Evolutionary conservation across 345 rosid genomes (phyloP).

Genomic region (Citrus maxima): DNA sequence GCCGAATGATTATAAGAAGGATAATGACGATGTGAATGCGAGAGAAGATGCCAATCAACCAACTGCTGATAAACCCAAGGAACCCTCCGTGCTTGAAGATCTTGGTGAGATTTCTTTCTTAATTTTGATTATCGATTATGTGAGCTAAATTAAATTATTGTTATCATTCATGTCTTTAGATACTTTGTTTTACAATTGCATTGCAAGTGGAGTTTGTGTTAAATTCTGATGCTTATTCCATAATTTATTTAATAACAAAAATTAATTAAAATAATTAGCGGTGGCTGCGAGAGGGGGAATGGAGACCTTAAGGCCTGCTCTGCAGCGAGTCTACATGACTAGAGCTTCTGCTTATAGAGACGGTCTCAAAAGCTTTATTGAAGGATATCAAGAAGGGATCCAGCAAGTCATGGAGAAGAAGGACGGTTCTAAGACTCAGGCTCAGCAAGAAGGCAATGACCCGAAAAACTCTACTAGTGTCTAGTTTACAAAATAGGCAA

Average conservation of each 20-base stretch:
- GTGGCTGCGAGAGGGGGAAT: constrained; percentile 94
- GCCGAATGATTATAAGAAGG: constrained; percentile 74
- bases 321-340: constrained; percentile 86
- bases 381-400: constrained; percentile 80
- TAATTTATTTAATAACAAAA: background rate
- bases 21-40: constrained; percentile 24
- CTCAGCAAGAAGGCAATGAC: constrained; percentile 23
- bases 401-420: constrained; percentile 66
- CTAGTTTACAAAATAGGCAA: background rate
- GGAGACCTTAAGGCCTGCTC: constrained; percentile 86
- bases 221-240: background rate
- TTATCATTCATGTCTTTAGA: too few species aligned
- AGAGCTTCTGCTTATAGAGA: constrained; percentile 83
- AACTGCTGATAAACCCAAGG: constrained; percentile 32
- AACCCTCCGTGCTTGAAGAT: constrained; percentile 80
- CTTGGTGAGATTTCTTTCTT: constrained; percentile 47
- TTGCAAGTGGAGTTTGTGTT: background rate
- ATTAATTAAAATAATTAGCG: constrained; percentile 33
- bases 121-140: too few species aligned
- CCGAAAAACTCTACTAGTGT: constrained; percentile 23
- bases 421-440: constrained; percentile 35
- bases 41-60: constrained; percentile 32
- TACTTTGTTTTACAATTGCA: too few species aligned
- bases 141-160: too few species aligned
- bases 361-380: constrained; percentile 65